Percentiles rank a stretch among this genome's conserved stretches.
These are phyloP conservation scores for Kwoniella bestiolae DNA, from an alignment of 768 basidiomycete genomes.

Conservation along the genomic window DNA sequence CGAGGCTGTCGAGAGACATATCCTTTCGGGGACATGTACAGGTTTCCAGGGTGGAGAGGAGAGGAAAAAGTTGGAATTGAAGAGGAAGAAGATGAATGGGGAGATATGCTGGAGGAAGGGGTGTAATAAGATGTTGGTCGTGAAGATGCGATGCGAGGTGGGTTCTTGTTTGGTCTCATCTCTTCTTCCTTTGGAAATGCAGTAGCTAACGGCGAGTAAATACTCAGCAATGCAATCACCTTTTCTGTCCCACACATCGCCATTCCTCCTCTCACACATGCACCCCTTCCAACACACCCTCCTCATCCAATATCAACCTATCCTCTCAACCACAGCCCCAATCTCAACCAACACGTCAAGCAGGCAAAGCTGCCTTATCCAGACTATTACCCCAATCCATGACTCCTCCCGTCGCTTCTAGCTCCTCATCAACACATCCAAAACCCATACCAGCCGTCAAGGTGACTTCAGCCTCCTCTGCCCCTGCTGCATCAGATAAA, in stretches of 20 bases:
- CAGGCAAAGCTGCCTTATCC: slow-evolving; percentile 29
- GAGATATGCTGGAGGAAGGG: slow-evolving; percentile 53
- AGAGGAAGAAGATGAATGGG: slow-evolving; percentile 47
- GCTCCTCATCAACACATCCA: neutral
- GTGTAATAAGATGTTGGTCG: slow-evolving; percentile 52
- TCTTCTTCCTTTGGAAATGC: neutral
- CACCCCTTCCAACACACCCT: slow-evolving; percentile 27
- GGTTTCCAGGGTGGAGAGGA: slow-evolving; percentile 49
- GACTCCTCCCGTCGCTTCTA: slow-evolving; percentile 14
- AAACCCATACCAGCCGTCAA: slow-evolving; percentile 14
- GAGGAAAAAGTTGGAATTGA: slow-evolving; percentile 45
- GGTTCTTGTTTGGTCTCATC: slow-evolving; percentile 19
- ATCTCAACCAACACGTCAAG: slow-evolving; percentile 29
- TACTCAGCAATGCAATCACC: slow-evolving; percentile 40
- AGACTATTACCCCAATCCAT: slow-evolving; percentile 24
- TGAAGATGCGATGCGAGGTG: slow-evolving; percentile 55
- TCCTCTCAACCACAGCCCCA: too few species aligned
- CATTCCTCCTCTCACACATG: slow-evolving; percentile 48
- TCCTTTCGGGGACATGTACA: slow-evolving; percentile 42
- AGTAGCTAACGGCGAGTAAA: neutral
- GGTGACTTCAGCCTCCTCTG: neutral
- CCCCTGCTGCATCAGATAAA: neutral
- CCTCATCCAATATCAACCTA: slow-evolving; percentile 15
- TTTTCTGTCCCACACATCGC: slow-evolving; percentile 56
- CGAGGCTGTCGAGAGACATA: slow-evolving; percentile 51